phyloP scores from a whole-genome alignment of 1,284 basidiomycete species.

The Cryptococcus jaspeensis region DNA sequence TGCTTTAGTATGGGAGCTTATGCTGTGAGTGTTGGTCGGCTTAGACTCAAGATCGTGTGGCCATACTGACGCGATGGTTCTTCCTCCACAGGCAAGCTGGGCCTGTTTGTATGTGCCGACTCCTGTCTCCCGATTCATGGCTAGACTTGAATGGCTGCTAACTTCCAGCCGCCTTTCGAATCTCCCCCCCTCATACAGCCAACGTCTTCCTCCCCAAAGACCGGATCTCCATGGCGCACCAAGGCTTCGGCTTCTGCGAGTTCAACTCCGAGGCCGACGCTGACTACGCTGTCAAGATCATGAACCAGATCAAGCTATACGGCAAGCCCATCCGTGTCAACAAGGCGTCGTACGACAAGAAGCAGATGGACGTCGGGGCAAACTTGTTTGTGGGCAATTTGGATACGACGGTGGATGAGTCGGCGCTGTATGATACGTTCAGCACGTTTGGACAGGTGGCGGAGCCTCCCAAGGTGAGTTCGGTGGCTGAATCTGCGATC shows the following conservation, averaged over 20 bases:
- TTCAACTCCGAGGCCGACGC: constrained; percentile 97
- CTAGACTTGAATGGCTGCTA: not conserved
- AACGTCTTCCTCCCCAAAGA: constrained; percentile 99
- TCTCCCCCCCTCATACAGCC: constrained; percentile 56
- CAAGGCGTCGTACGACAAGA: constrained; percentile 96
- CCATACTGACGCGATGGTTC: constrained; percentile 11
- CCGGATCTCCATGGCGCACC: constrained; percentile 94
- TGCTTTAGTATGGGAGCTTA: constrained; percentile 95
- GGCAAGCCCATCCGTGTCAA: constrained; percentile 98
- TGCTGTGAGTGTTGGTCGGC: constrained; percentile 60
- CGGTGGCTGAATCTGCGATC: not conserved
- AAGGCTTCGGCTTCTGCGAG: constrained; percentile 99
- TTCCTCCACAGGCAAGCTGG: constrained; percentile 69
- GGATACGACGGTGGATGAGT: constrained; percentile 91
- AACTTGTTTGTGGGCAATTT: constrained; percentile 95
- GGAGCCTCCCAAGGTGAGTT: constrained; percentile 84
- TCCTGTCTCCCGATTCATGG: not conserved
- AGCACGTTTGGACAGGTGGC: constrained; percentile 90
- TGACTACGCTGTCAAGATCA: constrained; percentile 98
- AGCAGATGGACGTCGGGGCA: constrained; percentile 95
- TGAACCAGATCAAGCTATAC: constrained; percentile 99
- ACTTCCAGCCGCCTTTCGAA: not conserved
- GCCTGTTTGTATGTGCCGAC: constrained; percentile 72
- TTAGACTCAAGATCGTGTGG: not conserved
- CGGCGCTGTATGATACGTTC: constrained; percentile 90